Conservation (phyloP, 2,329 filamentous ascomycete genomes). For the Nemania sp. region DNA sequence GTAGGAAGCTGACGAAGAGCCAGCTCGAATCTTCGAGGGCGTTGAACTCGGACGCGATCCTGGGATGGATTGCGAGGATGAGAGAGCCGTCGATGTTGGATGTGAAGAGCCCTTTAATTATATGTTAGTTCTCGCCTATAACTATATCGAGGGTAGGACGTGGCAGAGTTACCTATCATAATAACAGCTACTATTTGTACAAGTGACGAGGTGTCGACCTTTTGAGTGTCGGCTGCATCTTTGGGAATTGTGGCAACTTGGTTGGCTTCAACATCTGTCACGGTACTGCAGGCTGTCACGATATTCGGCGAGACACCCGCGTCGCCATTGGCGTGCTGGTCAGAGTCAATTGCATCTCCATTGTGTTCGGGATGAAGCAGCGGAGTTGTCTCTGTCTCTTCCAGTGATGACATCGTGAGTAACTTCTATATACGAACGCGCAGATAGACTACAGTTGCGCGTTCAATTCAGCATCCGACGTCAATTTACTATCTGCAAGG, state of each 20-base stretch:
- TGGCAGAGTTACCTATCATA: conserved; percentile 16
- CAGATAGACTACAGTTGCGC: background rate
- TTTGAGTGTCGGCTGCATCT: background rate
- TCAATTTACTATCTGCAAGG: no score
- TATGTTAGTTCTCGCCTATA: background rate
- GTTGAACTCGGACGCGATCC: conserved; percentile 64
- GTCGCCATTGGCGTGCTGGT: background rate
- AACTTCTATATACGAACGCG: background rate
- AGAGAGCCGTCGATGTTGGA: conserved; percentile 66
- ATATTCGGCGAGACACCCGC: background rate
- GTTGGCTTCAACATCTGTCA: conserved; percentile 18
- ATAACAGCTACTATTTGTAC: conserved; percentile 19
- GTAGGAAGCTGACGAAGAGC: conserved; percentile 56
- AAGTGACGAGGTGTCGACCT: conserved; percentile 16
- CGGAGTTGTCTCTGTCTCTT: conserved; percentile 21
- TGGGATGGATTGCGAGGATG: conserved; percentile 66
- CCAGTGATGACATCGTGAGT: conserved; percentile 1
- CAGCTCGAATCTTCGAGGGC: conserved; percentile 60
- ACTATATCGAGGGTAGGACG: background rate
- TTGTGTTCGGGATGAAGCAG: conserved; percentile 10
- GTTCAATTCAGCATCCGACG: background rate
- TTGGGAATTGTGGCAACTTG: background rate
- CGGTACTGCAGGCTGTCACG: background rate
- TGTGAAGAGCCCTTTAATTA: conserved; percentile 56
- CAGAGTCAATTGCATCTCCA: background rate